Evolutionary conservation across 2,329 filamentous ascomycete genomes (phyloP), one percentile per base, ranked within the genome.

Genomic region (Aspergillus oerlinghausenensis): DNA sequence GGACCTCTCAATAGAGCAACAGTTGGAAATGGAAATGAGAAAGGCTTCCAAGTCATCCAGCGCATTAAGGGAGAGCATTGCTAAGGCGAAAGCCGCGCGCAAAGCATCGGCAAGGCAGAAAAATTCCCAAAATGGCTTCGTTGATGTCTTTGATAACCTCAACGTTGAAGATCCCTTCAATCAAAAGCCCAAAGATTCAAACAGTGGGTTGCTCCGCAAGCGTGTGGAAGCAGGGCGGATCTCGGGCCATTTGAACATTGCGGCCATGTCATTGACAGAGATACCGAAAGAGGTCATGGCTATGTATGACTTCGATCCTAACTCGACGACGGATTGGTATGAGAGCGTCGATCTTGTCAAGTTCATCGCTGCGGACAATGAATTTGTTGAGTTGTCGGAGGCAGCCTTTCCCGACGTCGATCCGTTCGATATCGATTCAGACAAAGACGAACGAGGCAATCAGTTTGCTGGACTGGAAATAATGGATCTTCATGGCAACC

Each of bases 321-420:
- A 87, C 40, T 80, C 79, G 11, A 77, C 82, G 23, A 84, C 82
- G 38, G 85, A 87, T 35, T 97, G 94, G 94, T 92, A 92, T 1
- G 93, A 97, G 72, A 88, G 89, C 57, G 90, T 97, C 10, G 93
- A 97, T 68, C 76, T 97, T 49, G 88, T 87, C 0, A 86, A 88
- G 59, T 86, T 97, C 51, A 84, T 94, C 61, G 92, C 89, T 5
- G 92, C 93, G 8, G 92, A 96, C 68, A 97, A 99, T 67, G 90
- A 96, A 67, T 74, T 99, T 50, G 85, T 90, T 65, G 79, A 80
- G 32, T 79, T 97, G 35, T 83, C 85, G 2, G 89, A 94, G 19
- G 77, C 79, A 1, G 79, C 92, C 19, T 97, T 97, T 64, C 92
- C 93, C 0, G 92, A 97, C 64, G 65, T 73, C 38, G 80, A 83